These are phyloP conservation scores for Lepidopterella palustris DNA, from an alignment of 495 filamentous ascomycete genomes.

Conservation along the genomic window DNA sequence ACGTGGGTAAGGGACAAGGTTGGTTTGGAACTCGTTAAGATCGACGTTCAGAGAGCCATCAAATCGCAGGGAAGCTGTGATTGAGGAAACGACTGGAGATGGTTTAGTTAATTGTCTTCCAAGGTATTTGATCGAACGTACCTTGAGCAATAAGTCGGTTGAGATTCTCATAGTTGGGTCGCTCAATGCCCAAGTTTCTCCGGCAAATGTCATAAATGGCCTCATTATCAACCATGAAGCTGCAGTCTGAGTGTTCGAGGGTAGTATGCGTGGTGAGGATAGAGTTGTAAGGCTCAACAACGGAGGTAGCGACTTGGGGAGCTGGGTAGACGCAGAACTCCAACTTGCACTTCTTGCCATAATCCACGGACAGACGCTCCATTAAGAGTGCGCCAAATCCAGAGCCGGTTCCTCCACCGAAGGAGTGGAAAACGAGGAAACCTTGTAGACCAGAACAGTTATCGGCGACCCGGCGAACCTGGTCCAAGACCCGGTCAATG, in stretches of 20 bases:
- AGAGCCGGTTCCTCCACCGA: conserved; percentile 96
- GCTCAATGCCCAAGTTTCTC: conserved; percentile 91
- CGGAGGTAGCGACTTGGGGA: conserved; percentile 90
- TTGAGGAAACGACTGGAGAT: conserved; percentile 95
- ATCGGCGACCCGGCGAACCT: conserved; percentile 91
- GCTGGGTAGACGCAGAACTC: conserved; percentile 99
- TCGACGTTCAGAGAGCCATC: conserved; percentile 99
- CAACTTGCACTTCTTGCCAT: conserved; percentile 99
- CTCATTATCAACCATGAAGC: conserved; percentile 99
- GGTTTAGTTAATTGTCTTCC: not conserved
- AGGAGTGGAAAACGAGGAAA: conserved; percentile 99
- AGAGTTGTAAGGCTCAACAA: conserved; percentile 99
- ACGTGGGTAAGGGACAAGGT: conserved; percentile 95
- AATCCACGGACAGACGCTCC: conserved; percentile 96
- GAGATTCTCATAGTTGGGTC: conserved; percentile 95
- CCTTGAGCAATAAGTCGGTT: conserved; percentile 97
- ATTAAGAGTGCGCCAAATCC: conserved; percentile 96
- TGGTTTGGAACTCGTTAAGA: conserved; percentile 99
- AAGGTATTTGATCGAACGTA: conserved; percentile 34
- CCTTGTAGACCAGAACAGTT: conserved; percentile 96
- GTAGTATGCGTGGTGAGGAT: conserved; percentile 98
- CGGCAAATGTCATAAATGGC: conserved; percentile 99
- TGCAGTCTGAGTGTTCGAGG: conserved; percentile 98
- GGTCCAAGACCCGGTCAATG: conserved; percentile 93
- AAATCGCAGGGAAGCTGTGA: conserved; percentile 96